Evolutionary conservation across 176 grass and related monocot genomes (phyloP).

Genomic region (Dendrocalamus sinicus): DNA sequence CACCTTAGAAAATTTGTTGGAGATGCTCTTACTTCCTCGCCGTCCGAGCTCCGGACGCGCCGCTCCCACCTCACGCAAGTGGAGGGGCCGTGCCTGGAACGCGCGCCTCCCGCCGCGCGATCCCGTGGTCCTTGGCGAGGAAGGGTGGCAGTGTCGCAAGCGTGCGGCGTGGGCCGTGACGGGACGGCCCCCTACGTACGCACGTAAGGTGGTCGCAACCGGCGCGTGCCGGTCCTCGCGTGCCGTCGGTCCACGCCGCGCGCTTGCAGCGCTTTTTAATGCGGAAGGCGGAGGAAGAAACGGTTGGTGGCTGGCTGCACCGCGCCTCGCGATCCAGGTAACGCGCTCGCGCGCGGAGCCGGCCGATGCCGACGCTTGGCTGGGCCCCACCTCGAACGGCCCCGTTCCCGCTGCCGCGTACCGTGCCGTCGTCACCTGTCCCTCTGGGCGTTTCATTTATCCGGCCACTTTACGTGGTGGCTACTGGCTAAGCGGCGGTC

Average conservation of each 20-base stretch:
- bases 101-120: not conserved
- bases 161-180: constrained; percentile 32
- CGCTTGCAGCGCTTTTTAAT: constrained; percentile 43
- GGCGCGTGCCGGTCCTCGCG: constrained; percentile 30
- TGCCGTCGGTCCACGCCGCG: constrained; percentile 42
- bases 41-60: not conserved
- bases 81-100: not conserved
- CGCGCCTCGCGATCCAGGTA: constrained; percentile 23
- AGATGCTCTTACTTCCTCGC: not conserved
- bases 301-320: constrained; percentile 27
- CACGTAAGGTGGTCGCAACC: constrained; percentile 4
- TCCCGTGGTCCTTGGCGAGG: constrained; percentile 25
- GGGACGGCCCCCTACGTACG: not conserved
- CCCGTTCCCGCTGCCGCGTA: constrained; percentile 21
- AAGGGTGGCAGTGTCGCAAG: constrained; percentile 31
- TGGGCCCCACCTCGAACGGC: not conserved
- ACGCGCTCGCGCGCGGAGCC: not conserved
- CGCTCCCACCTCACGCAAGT: not conserved
- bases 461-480: constrained; percentile 58
- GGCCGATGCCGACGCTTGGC: constrained; percentile 52
- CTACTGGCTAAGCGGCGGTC: constrained; percentile 43
- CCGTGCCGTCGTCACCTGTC: constrained; percentile 39
- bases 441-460: constrained; percentile 7
- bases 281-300: not conserved
- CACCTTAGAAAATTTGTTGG: no score